Conservation (phyloP, 805 yeast genomes). For the Candida nonsorbophila region DNA sequence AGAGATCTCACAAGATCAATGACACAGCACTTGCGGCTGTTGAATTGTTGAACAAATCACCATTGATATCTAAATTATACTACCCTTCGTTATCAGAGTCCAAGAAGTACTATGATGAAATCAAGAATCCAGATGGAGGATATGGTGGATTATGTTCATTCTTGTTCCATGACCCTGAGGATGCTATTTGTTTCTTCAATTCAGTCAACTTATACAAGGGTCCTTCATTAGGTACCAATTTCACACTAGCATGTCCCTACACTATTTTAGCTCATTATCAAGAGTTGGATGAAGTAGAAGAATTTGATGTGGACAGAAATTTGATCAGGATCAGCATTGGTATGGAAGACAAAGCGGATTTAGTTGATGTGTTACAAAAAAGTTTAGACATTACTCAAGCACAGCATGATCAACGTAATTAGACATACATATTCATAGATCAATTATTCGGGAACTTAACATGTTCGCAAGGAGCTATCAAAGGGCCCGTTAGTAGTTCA, state of each 20-base stretch:
- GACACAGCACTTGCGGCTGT: conserved; percentile 51
- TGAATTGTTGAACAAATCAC: conserved; percentile 43
- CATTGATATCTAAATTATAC: conserved; percentile 57
- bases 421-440: too few relatives aligned
- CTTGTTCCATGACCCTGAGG: conserved; percentile 56
- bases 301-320: conserved; percentile 78
- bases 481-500: conserved; percentile 39
- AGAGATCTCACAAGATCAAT: conserved; percentile 55
- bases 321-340: conserved; percentile 83
- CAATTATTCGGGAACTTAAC: conserved; percentile 16
- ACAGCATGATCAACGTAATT: too few relatives aligned
- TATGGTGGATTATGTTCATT: conserved; percentile 85
- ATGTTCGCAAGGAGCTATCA: conserved; percentile 46
- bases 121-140: conserved; percentile 70
- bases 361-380: conserved; percentile 43
- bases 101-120: conserved; percentile 60
- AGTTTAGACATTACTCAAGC: too few relatives aligned
- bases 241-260: conserved; percentile 86
- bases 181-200: conserved; percentile 73
- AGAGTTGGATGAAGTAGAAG: conserved; percentile 72
- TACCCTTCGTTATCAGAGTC: conserved; percentile 64
- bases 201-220: conserved; percentile 71
- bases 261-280: conserved; percentile 79
- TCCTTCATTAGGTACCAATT: conserved; percentile 87
- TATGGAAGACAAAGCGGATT: conserved; percentile 62